phyloP scores from a whole-genome alignment of 2,329 filamentous ascomycete species.

The Aaosphaeria pasadenensis region DNA sequence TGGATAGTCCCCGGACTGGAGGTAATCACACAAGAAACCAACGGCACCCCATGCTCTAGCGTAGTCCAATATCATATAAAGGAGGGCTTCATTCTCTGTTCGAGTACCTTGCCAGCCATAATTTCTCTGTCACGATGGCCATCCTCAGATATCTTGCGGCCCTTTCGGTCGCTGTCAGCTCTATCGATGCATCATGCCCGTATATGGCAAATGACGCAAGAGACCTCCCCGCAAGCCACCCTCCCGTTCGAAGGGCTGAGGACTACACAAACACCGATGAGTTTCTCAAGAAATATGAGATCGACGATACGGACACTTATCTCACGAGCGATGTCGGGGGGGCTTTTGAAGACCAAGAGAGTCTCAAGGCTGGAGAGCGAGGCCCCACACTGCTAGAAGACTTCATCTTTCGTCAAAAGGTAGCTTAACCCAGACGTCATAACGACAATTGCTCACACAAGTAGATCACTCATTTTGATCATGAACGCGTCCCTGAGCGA shows the following conservation, averaged over 20 bases:
- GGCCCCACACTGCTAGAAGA: slow-evolving; percentile 70
- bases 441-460: background rate
- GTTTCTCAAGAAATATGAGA: slow-evolving; percentile 34
- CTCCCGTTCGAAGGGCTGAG: slow-evolving; percentile 24
- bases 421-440: slow-evolving; percentile 4
- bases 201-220: slow-evolving; percentile 32
- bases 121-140: slow-evolving; percentile 17
- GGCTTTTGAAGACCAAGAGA: slow-evolving; percentile 65
- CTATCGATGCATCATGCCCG: slow-evolving; percentile 30
- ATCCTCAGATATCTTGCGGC: slow-evolving; percentile 18
- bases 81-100: too few species aligned
- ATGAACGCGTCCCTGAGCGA: slow-evolving; percentile 58
- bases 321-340: slow-evolving; percentile 65
- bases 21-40: too few species aligned
- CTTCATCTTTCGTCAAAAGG: slow-evolving; percentile 69
- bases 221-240: slow-evolving; percentile 26
- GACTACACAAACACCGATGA: slow-evolving; percentile 22
- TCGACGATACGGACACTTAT: slow-evolving; percentile 34
- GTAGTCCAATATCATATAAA: too few species aligned
- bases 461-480: slow-evolving; percentile 64
- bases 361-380: slow-evolving; percentile 63
- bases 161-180: slow-evolving; percentile 18
- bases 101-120: too few species aligned
- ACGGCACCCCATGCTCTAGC: too few species aligned
- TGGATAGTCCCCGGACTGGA: too few species aligned